Evolutionary conservation across 371 early-diverging fungal genomes (phyloP), one percentile per base, ranked within the genome.

Genomic region (Catenaria anguillulae): DNA sequence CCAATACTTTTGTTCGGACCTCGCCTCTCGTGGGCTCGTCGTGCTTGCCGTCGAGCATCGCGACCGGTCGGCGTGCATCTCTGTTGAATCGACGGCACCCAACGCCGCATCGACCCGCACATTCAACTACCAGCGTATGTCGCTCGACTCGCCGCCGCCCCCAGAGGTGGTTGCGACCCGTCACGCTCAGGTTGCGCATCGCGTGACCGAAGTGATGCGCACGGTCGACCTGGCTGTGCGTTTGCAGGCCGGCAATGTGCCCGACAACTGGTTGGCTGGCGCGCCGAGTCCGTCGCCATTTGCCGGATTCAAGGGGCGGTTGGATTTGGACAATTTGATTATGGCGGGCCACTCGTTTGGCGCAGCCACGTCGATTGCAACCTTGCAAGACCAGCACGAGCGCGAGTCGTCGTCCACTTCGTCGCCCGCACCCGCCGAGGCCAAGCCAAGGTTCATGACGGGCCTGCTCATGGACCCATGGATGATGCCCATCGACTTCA

Each of bases 331-430:
- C 2, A 66, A 70, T 23, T 10, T 68, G 37, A 68, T 71, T 36
- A 69, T 81, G 67, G 68, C 74, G 10, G 84, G 84, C 42, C 84
- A 84, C 67, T 71, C 72, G 34, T 84, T 81, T 72, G 84, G 84
- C 10, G 83, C 68, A 17, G 78, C 78, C n/a, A 78, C 81, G 0
- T 62, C 69, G 15, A 65, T 77, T 58, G 64, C 24, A 0, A 46
- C 56, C 21, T 55, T n/a, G 34, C 61, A 24, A 17, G 62, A 23
- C 17, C 35, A 10, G 55, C 56, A 24, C n/a, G 15, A 2, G 3
- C 63, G 23, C 17, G 26, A 1, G 55, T 52, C 4, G 4, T 0
- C 2, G 0, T 8, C 24, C 13, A 24, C 26, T n/a, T n/a, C n/a
- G 29, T 1, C 40, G 33, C 37, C 15, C 29, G n/a, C 45, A 12